Base-by-base conservation (phyloP, 208 protist species). In the Hexamita inflata region DNA sequence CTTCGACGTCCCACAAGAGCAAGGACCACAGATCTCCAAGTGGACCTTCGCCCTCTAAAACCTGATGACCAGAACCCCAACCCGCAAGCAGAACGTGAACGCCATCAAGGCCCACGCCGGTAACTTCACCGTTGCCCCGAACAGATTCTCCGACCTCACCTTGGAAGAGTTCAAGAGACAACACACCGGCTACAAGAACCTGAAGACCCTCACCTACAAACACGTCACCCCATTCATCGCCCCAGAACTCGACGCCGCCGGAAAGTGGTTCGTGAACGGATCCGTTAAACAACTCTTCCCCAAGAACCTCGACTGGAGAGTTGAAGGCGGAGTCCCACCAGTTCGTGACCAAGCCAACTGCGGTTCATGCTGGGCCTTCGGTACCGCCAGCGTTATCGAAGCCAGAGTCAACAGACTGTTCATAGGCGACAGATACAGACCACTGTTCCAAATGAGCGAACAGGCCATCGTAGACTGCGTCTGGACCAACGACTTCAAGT, bases 291-390 rank as follows among this genome's bases (percentile, higher is more conserved):
- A n/a, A n/a, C n/a, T n/a, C n/a, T n/a, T n/a, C n/a, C n/a, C n/a
- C n/a, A n/a, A 4, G 7, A 11, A 13, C 19, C 35, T 70, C 64
- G 64, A 70, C 42, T 75, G 70, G 70, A 7, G 58, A 19, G 70
- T 70, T 9, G 9, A 30, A 42, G 70, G 70, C 4, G 28, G 9
- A 19, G 9, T 61, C 4, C 9, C 70, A 39, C 75, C 75, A 38
- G 59, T 77, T 34, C 59, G 67, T 11, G 75, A 78, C 75, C 66
- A 78, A 57, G 66, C 66, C 77, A 7, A 4, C 4, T 78, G 75
- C 49, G 75, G 75, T n/a, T 74, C 65, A n/a, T 78, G 75, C 53
- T 78, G 75, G 75, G 13, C 75, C 19, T 78, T 78, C 29, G 42
- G 26, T 38, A 62, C 73, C 38, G 75, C 70, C 7, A 66, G 73